phyloP scores from a whole-genome alignment of 441 rosid genomes.

The Macaranga tanarius region DNA sequence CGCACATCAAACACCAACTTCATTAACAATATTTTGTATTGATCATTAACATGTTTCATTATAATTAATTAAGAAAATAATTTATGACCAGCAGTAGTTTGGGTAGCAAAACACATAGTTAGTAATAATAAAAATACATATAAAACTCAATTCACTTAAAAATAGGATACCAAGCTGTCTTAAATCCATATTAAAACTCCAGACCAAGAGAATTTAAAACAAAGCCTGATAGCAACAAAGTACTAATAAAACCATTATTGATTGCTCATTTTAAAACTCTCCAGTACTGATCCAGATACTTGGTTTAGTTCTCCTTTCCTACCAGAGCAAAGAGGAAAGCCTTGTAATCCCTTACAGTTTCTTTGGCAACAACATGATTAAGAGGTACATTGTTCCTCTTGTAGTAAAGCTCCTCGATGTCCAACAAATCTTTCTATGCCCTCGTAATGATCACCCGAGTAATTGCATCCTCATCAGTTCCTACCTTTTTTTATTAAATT shows the following conservation, averaged over 20 bases:
- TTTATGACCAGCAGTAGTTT: too few relatives aligned
- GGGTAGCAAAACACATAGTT: too few relatives aligned
- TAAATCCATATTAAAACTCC: background rate
- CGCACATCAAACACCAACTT: too few relatives aligned
- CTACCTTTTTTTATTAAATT: slow-evolving; percentile 40
- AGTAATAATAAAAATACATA: too few relatives aligned
- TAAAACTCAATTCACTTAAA: too few relatives aligned
- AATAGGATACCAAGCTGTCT: background rate
- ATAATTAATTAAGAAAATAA: too few relatives aligned
- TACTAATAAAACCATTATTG: slow-evolving; percentile 12
- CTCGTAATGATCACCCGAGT: slow-evolving; percentile 59
- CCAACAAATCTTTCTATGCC: slow-evolving; percentile 58
- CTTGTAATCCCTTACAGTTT: slow-evolving; percentile 56
- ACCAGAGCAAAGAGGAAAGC: slow-evolving; percentile 51
- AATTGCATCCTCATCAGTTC: slow-evolving; percentile 63
- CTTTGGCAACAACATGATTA: slow-evolving; percentile 50
- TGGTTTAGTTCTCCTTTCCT: slow-evolving; percentile 39
- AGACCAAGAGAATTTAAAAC: background rate
- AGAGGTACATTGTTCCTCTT: slow-evolving; percentile 57
- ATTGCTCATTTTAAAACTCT: background rate
- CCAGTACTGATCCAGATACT: background rate
- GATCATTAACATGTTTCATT: too few relatives aligned
- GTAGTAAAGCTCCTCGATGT: slow-evolving; percentile 53
- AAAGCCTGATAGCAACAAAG: slow-evolving; percentile 14
- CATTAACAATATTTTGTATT: too few relatives aligned